Base-by-base conservation (phyloP, 495 filamentous ascomycete genomes). In the Aspergillus nidulans region DNA sequence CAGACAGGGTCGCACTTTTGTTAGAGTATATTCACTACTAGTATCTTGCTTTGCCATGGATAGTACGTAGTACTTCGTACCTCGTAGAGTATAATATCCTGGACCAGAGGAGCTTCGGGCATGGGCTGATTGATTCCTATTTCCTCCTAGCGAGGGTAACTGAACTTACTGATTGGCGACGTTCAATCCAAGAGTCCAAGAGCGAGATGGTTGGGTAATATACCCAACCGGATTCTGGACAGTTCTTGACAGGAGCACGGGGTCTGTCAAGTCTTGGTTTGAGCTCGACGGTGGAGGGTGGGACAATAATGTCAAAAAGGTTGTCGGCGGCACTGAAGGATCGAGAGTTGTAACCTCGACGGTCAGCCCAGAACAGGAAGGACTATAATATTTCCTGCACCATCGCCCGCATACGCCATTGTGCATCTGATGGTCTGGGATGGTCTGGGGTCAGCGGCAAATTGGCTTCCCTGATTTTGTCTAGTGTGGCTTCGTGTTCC, bases 351-450 rank as follows among this genome's bases (percentile, higher is more conserved):
- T 48, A 55, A 52, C 39, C 26, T 48, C 25, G 18, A 52, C 30
- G 48, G 48, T 47, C 39, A 51, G 54, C 30, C 30, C 15, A 12
- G 30, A 34, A 12, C 10, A 6, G 8, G 15, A 51, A 44, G 25
- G 9, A 48, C 16, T 30, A n/a, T n/a, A 30, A 46, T 46, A 28
- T 9, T 30, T 18, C 6, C 55, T 51, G 38, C 45, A 48, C 36
- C 5, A 20, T 57, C 18, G 50, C 16, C 49, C 34, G 52, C 56
- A 55, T 56, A 62, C 60, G 56, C 60, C 60, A 62, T 56, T 53
- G 49, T 62, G 60, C 56, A 62, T 55, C 28, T 47, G 43, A 45
- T 44, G 39, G 30, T 51, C 49, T 32, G 41, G 57, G 43, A 45
- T 44, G 39, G 30, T 51, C 49, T 32, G 41, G 57, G 52, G 49